phyloP scores from a whole-genome alignment of 805 yeast genomes.

The Vanderwaltozyma polyspora region DNA sequence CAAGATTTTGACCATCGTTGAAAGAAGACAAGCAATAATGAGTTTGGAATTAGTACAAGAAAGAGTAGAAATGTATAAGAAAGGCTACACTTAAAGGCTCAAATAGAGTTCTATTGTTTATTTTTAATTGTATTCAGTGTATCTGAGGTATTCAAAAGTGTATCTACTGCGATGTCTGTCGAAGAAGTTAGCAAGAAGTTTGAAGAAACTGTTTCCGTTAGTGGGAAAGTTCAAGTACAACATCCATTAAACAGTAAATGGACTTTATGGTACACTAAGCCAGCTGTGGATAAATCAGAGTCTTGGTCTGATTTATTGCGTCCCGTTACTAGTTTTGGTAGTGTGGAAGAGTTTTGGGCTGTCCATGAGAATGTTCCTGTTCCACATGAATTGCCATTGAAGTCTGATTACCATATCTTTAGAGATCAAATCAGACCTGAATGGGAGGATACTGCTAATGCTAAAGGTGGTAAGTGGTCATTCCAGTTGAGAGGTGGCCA shows the following conservation, averaged over 20 bases:
- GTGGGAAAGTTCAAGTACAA: constrained; percentile 26
- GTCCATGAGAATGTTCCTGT: constrained; percentile 85
- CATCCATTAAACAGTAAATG: constrained; percentile 86
- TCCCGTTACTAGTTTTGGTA: constrained; percentile 79
- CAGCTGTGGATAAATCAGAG: constrained; percentile 65
- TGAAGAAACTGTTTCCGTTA: constrained; percentile 16
- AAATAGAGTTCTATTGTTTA: too few relatives aligned
- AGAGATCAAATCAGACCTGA: constrained; percentile 91
- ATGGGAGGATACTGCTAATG: constrained; percentile 89
- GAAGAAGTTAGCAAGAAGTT: constrained; percentile 26
- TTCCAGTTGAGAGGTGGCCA: constrained; percentile 50
- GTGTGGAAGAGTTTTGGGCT: constrained; percentile 99
- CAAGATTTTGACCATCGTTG: too few relatives aligned
- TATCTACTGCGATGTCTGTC: constrained; percentile 28
- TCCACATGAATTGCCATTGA: constrained; percentile 79
- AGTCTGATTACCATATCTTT: constrained; percentile 90
- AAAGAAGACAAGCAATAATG: too few relatives aligned
- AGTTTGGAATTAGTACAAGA: too few relatives aligned
- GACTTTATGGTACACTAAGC: constrained; percentile 98
- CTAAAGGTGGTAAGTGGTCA: constrained; percentile 91
- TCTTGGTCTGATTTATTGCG: constrained; percentile 87
- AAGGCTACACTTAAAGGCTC: too few relatives aligned
- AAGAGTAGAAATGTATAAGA: too few relatives aligned
- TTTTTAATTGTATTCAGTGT: too few relatives aligned
- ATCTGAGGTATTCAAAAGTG: too few relatives aligned